Conservation (phyloP, 1,284 basidiomycete genomes). For the Ceratobasidium sp. region DNA sequence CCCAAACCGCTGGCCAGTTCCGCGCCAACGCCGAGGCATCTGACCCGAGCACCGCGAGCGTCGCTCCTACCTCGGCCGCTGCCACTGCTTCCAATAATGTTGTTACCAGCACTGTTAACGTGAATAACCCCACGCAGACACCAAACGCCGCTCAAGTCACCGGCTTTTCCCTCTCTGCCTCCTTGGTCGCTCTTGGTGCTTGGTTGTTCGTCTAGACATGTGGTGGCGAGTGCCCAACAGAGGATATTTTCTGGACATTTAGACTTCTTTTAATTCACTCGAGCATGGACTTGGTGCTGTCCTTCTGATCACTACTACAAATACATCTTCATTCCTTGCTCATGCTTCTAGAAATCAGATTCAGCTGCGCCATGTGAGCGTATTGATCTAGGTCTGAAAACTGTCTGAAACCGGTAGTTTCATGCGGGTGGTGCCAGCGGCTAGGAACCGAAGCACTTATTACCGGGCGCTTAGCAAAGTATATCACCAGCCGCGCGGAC, state of each 20-base stretch:
- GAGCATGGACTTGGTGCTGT: conserved; percentile 18
- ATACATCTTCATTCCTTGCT: not conserved
- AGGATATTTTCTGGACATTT: not conserved
- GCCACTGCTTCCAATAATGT: not conserved
- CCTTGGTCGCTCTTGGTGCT: conserved; percentile 24
- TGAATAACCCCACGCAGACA: not conserved
- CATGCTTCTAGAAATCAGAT: not conserved
- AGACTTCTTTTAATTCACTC: not conserved
- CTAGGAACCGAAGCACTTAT: not conserved
- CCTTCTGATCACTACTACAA: conserved; percentile 21
- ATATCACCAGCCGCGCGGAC: conserved; percentile 7
- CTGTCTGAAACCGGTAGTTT: conserved; percentile 5
- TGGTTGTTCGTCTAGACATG: conserved; percentile 22
- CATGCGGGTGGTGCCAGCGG: conserved; percentile 2
- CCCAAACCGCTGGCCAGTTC: conserved; percentile 34
- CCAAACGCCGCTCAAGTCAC: not conserved
- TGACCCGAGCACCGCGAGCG: conserved; percentile 10
- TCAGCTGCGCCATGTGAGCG: not conserved
- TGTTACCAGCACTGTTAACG: not conserved
- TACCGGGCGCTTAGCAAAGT: conserved; percentile 19
- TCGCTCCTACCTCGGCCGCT: conserved; percentile 2
- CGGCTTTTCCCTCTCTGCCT: conserved; percentile 22
- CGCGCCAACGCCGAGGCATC: conserved; percentile 32
- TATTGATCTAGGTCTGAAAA: not conserved
- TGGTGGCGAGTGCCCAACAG: not conserved